Percentiles rank a stretch among this genome's conserved stretches.
Evolutionary conservation across 139 green algal genomes (phyloP).

Genomic region (Medakamo hakoo): DNA sequence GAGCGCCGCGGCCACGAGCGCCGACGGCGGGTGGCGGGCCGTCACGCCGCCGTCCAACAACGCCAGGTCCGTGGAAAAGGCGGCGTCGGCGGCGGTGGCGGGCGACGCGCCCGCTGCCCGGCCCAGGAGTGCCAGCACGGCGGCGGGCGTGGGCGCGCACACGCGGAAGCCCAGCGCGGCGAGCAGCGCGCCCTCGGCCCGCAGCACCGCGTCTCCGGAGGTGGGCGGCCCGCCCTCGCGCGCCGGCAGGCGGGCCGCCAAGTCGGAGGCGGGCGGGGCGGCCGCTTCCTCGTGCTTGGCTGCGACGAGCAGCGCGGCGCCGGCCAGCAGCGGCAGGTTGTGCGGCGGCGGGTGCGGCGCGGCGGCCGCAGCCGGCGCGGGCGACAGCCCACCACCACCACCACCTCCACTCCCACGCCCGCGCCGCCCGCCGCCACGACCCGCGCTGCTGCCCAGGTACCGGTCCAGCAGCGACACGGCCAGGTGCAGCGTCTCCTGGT

Average conservation of each 20-base stretch:
- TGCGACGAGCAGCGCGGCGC: slow-evolving; percentile 33
- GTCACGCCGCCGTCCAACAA: slow-evolving; percentile 15
- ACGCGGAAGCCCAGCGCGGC: slow-evolving; percentile 25
- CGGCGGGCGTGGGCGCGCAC: slow-evolving; percentile 20
- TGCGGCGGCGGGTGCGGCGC: slow-evolving; percentile 5
- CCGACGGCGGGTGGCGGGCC: slow-evolving; percentile 5
- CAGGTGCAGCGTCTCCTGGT: slow-evolving; percentile 31
- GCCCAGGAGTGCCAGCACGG: slow-evolving; percentile 29
- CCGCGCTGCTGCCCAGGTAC: slow-evolving; percentile 20
- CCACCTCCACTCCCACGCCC: too few relatives aligned
- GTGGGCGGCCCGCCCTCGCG: not conserved
- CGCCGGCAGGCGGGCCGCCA: too few relatives aligned
- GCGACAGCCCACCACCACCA: too few relatives aligned
- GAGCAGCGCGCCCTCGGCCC: slow-evolving; percentile 38
- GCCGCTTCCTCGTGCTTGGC: slow-evolving; percentile 31
- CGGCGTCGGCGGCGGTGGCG: slow-evolving; percentile 12
- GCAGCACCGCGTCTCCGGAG: slow-evolving; percentile 14
- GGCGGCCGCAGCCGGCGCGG: slow-evolving; percentile 20
- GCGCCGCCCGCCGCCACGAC: not conserved
- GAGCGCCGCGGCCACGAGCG: slow-evolving; percentile 13
- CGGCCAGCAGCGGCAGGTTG: slow-evolving; percentile 36
- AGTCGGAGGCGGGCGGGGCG: not conserved
- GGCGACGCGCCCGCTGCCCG: slow-evolving; percentile 12
- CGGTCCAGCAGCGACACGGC: slow-evolving; percentile 23
- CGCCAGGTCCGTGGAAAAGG: slow-evolving; percentile 24